phyloP scores from a whole-genome alignment of 352 stramenopile species.

The Globisporangium carolinianum region DNA sequence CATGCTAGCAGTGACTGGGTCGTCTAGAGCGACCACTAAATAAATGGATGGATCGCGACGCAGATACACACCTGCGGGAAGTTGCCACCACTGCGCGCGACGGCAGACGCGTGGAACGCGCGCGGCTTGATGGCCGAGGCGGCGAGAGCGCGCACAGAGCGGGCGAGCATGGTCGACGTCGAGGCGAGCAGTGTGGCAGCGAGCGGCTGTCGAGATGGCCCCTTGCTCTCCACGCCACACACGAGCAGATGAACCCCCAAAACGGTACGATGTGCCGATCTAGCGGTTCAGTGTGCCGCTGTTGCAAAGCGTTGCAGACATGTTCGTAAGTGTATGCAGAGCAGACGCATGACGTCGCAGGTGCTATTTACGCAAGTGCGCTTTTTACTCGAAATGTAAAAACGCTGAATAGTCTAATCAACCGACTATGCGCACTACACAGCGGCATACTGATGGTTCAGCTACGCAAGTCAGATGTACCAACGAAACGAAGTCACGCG shows the following conservation, averaged over 20 bases:
- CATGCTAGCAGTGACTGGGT: too few relatives aligned
- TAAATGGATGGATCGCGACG: too few relatives aligned
- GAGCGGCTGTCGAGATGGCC: not conserved
- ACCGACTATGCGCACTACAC: not conserved
- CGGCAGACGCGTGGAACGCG: constrained; percentile 44
- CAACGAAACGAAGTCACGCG: too few relatives aligned
- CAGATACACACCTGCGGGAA: constrained; percentile 16
- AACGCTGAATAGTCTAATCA: not conserved
- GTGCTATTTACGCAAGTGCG: not conserved
- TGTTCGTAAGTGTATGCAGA: not conserved
- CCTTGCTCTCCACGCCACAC: not conserved
- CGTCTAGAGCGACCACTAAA: too few relatives aligned
- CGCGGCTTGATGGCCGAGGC: constrained; percentile 19
- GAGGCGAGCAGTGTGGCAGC: not conserved
- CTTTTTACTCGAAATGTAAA: not conserved
- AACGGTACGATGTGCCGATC: not conserved
- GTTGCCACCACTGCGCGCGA: constrained; percentile 25
- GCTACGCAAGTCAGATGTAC: not conserved
- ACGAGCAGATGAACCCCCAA: not conserved
- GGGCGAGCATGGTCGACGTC: constrained; percentile 42
- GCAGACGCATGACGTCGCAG: not conserved
- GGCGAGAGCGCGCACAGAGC: constrained; percentile 42
- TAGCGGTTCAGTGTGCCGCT: constrained; percentile 2
- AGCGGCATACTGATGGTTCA: constrained; percentile 15
- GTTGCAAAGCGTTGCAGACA: not conserved